Percentiles rank a stretch among this genome's conserved stretches.
phyloP scores from a whole-genome alignment of 805 yeast species.

The Vanderwaltozyma polyspora region DNA sequence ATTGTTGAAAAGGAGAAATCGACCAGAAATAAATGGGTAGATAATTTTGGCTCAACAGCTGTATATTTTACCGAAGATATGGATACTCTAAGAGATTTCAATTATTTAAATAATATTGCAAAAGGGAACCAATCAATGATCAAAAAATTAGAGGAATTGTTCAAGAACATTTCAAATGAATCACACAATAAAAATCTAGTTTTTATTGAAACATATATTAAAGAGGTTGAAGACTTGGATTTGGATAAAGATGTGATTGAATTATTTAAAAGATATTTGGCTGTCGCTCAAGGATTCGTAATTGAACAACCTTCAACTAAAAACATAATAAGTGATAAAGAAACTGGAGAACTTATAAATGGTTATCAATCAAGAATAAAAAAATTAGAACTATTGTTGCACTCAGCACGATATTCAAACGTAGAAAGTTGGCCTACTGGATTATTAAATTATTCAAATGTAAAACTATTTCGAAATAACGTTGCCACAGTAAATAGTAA shows the following conservation, averaged over 20 bases:
- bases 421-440: constrained; percentile 37
- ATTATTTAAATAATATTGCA: constrained; percentile 4
- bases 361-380: constrained; percentile 64
- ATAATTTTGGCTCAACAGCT: constrained; percentile 38
- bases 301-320: neutral
- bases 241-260: constrained; percentile 27
- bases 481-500: constrained; percentile 1
- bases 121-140: too few species aligned
- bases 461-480: constrained; percentile 1
- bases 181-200: constrained; percentile 7
- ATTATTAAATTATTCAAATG: constrained; percentile 21
- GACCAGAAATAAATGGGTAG: constrained; percentile 50
- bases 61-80: constrained; percentile 7
- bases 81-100: constrained; percentile 4
- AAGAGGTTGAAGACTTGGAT: constrained; percentile 22
- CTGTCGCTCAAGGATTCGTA: constrained; percentile 12
- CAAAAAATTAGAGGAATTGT: too few species aligned
- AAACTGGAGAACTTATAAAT: constrained; percentile 11
- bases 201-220: constrained; percentile 30
- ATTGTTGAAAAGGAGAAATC: constrained; percentile 46
- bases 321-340: neutral
- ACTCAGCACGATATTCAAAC: constrained; percentile 56
- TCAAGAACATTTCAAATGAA: too few species aligned
- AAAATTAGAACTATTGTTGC: constrained; percentile 65
- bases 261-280: constrained; percentile 26